These are phyloP conservation scores for Amanita subjunquillea DNA, from an alignment of 768 basidiomycete species.

Conservation along the genomic window DNA sequence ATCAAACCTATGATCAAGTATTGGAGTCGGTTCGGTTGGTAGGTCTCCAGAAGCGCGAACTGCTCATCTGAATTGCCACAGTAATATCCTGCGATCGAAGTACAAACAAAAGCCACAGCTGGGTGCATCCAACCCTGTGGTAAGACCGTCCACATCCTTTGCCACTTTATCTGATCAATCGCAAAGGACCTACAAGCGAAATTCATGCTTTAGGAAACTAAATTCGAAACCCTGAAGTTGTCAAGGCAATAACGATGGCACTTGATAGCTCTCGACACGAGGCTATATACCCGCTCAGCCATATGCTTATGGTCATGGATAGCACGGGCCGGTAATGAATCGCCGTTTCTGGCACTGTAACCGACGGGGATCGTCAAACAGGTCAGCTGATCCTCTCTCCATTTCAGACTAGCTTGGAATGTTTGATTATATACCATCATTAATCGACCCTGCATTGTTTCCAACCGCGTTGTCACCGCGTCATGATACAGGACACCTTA, in stretches of 20 bases:
- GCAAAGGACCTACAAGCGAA: neutral
- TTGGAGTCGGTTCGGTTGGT: constrained; percentile 44
- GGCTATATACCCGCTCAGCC: neutral
- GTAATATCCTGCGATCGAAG: constrained; percentile 43
- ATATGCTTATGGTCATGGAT: too few relatives aligned
- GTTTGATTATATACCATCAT: too few relatives aligned
- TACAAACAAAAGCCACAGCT: constrained; percentile 17
- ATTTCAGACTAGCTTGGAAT: too few relatives aligned
- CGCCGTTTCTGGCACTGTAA: too few relatives aligned
- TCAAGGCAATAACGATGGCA: neutral
- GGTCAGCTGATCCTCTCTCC: too few relatives aligned
- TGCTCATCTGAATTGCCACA: constrained; percentile 10
- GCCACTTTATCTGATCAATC: too few relatives aligned
- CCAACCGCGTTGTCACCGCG: too few relatives aligned
- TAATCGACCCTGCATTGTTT: too few relatives aligned
- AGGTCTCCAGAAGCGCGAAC: neutral
- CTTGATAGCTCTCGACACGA: neutral
- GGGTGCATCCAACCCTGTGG: constrained; percentile 2
- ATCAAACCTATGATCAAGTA: constrained; percentile 58
- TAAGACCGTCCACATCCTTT: neutral
- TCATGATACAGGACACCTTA: too few relatives aligned
- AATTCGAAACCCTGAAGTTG: too few relatives aligned
- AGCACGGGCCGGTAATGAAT: too few relatives aligned
- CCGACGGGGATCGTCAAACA: too few relatives aligned
- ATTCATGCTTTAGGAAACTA: neutral